Percentiles rank a stretch among this genome's conserved stretches.
Evolutionary conservation across 495 filamentous ascomycete species (phyloP).

Genomic region (Hypoxylon rickii): DNA sequence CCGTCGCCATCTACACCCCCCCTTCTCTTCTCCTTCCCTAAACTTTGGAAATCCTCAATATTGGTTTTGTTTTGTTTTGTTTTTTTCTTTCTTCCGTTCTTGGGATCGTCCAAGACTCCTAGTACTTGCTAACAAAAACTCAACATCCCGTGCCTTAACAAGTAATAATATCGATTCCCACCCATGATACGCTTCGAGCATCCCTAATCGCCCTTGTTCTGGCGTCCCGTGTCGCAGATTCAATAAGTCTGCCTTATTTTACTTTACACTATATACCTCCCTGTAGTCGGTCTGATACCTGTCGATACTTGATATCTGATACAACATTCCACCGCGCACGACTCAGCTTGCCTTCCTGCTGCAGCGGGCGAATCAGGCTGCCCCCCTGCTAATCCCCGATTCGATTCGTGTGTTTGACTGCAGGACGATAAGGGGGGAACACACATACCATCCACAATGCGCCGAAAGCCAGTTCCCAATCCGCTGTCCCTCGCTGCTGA

Average conservation of each 20-base stretch:
- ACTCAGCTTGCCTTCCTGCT: slow-evolving; percentile 39
- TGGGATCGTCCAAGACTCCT: too few relatives aligned
- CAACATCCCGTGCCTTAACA: background rate
- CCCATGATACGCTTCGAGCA: slow-evolving; percentile 1
- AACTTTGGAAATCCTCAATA: slow-evolving; percentile 10
- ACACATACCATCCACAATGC: slow-evolving; percentile 48
- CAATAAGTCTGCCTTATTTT: slow-evolving; percentile 16
- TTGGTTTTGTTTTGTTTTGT: slow-evolving; percentile 20
- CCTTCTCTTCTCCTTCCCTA: background rate
- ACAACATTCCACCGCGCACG: slow-evolving; percentile 43
- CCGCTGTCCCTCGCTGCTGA: slow-evolving; percentile 52
- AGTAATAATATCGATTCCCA: background rate
- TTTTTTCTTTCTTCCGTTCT: slow-evolving; percentile 5
- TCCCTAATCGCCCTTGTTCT: slow-evolving; percentile 21
- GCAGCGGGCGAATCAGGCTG: slow-evolving; percentile 43
- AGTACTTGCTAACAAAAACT: too few relatives aligned
- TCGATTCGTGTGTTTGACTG: slow-evolving; percentile 32
- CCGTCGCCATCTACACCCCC: too few relatives aligned
- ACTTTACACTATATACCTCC: slow-evolving; percentile 21
- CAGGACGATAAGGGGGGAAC: slow-evolving; percentile 25
- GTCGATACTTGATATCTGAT: slow-evolving; percentile 37
- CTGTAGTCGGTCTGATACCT: slow-evolving; percentile 32
- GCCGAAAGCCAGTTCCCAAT: slow-evolving; percentile 57
- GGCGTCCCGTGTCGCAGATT: slow-evolving; percentile 29
- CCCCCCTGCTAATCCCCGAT: slow-evolving; percentile 39